Base-by-base conservation (phyloP, 495 filamentous ascomycete species). In the Penicillium coprophilum region DNA sequence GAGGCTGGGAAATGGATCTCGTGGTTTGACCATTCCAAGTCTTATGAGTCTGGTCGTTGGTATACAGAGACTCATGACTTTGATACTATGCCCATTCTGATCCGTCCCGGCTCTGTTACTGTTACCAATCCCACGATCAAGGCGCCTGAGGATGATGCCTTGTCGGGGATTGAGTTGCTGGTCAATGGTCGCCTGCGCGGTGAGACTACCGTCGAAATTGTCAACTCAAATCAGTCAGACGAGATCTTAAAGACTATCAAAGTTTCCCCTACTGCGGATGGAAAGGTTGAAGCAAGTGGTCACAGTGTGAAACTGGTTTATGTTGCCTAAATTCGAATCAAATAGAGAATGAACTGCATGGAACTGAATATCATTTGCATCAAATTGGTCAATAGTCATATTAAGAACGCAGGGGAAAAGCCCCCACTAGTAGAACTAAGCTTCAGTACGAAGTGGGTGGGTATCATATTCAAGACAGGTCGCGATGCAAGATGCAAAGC, bases 1-100 rank as follows among this genome's bases (percentile, higher is more conserved):
- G 63, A 73, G 17, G 46, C 40, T 31, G 83, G 82, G 0, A 76
- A 73, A 53, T 88, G 85, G 85, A 55, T 74, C 13, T 71, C 68
- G 13, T 76, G 74, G 69, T 75, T 79, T 61, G 69, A 77, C 62
- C 64, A 74, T 55, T 54, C 53, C 0, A 78, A 76, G 63, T 62
- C 52, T 13, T 77, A 77, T 50, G 70, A 77, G 56, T 51, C 57
- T 28, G 74, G 74, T 12, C 57, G 50, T 21, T 78, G 72, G 75
- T 76, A 77, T 46, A 74, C 70, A 4, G 75, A 77, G 48, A 78
- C 68, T 21, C 73, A 76, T 59, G 72, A 61, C 15, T 77, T 77
- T 59, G 69, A 74, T 47, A 72, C 71, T 1, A 31, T 78, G 45
- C 74, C 75, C 1, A 66, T 78, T 21, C 58, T 77, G 13, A 60